Base-by-base conservation (phyloP, 768 basidiomycete genomes). In the Tulasnella sp. region DNA sequence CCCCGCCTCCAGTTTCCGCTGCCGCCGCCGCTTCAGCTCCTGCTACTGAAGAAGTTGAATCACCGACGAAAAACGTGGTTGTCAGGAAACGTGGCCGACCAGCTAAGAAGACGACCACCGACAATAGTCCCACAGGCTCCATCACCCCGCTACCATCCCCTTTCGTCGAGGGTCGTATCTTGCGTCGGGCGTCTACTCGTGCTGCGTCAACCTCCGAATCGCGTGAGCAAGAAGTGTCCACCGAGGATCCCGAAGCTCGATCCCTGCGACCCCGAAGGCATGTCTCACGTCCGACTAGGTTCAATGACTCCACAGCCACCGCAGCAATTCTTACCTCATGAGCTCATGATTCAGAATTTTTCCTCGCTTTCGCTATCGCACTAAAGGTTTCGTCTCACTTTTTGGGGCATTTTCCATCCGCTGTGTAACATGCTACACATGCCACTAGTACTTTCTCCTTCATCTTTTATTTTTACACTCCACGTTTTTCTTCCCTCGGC, bases 211-310 rank as follows among this genome's bases (percentile, higher is more conserved):
- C 34, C 7, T 38, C 34, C 7, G 15, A 38, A 38, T 38, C 34
- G 34, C 34, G 34, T 38, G 34, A 38, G 34, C 5, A 15, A 15
- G 34, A 38, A 7, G 34, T 38, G 34, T 7, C 34, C 34, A 38
- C 34, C 5, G 34, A 7, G 34, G 15, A 38, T 38, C 34, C 34
- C 1, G 25, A 31, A 31, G 27, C 30, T 15, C 48, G 57, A 8
- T 15, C 46, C 22, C 25, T 59, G 25, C 57, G 57, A 29, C 49
- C 57, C 1, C 15, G 57, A 19, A 59, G 29, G 31, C 48, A 59
- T 30, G 24, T 59, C 8, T 38, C 31, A 11, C 55, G 44, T 30
- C 55, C 55, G 27, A n/a, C 44, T 12, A 44, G 43, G 49, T 59
- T 49, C 24, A 46, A 51, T 4, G 57, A 42, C 22, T 59, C 34